phyloP scores from a whole-genome alignment of 2,329 filamentous ascomycete genomes.

The Zasmidium angulare region DNA sequence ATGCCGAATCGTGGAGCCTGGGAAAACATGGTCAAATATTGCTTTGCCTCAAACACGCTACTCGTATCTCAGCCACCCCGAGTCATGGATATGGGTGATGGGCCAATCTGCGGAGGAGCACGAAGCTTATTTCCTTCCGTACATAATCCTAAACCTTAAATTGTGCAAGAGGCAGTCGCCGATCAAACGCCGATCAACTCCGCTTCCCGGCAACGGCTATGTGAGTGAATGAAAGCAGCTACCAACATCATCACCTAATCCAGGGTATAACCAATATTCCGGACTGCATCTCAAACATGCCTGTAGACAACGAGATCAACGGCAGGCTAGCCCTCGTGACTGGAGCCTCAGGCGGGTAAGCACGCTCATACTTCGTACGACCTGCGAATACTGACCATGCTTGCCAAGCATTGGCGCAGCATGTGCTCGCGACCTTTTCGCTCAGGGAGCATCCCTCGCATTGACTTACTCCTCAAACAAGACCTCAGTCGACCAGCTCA shows the following conservation, averaged over 20 bases:
- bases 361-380: not conserved
- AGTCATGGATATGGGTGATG: not conserved
- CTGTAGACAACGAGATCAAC: constrained; percentile 42
- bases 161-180: not conserved
- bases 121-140: not conserved
- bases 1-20: not conserved
- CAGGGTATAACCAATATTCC: not conserved
- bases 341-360: constrained; percentile 61
- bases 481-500: constrained; percentile 47
- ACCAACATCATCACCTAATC: not conserved
- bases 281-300: constrained; percentile 9
- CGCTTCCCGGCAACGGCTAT: not conserved
- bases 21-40: not conserved
- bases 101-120: not conserved
- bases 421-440: constrained; percentile 57
- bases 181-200: not conserved
- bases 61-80: not conserved
- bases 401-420: constrained; percentile 58
- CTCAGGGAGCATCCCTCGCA: constrained; percentile 55
- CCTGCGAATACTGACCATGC: not conserved
- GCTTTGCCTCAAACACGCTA: not conserved
- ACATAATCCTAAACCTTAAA: not conserved
- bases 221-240: not conserved
- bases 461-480: constrained; percentile 59
- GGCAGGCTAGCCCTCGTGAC: constrained; percentile 60